Conservation (phyloP, 257 asterid genomes). For the Nicotiana undulata region DNA sequence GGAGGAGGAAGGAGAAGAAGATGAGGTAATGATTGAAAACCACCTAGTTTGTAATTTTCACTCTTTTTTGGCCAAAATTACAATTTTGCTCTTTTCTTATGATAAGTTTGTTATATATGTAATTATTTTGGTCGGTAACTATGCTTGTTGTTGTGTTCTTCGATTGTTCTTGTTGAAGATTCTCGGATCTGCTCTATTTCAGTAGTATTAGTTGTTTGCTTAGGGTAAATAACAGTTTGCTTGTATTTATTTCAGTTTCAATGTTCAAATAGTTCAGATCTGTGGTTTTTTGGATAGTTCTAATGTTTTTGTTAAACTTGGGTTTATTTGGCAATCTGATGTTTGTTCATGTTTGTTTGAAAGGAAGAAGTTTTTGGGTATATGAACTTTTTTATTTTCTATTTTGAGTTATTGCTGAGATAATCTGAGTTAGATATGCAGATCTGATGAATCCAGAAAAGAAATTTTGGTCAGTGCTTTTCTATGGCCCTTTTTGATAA, state of each 20-base stretch:
- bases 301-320: neutral
- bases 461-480: no score
- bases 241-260: neutral
- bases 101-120: neutral
- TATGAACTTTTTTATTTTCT: neutral
- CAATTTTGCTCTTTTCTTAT: neutral
- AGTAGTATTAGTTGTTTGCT: neutral
- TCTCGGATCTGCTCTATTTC: slow-evolving; percentile 18
- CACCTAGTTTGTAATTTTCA: neutral
- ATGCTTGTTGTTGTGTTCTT: neutral
- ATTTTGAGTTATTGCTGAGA: no score
- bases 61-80: neutral
- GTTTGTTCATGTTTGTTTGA: neutral
- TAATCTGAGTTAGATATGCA: no score
- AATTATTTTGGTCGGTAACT: neutral
- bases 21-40: slow-evolving; percentile 4
- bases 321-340: neutral
- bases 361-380: no score
- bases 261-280: neutral
- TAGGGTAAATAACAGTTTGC: neutral
- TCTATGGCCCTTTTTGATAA: no score
- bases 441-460: no score
- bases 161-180: neutral
- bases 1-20: slow-evolving; percentile 24
- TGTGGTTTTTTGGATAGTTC: neutral